Percentiles rank a stretch among this genome's conserved stretches.
phyloP scores from a whole-genome alignment of 1,284 basidiomycete species.

The Heimioporus retisporus region DNA sequence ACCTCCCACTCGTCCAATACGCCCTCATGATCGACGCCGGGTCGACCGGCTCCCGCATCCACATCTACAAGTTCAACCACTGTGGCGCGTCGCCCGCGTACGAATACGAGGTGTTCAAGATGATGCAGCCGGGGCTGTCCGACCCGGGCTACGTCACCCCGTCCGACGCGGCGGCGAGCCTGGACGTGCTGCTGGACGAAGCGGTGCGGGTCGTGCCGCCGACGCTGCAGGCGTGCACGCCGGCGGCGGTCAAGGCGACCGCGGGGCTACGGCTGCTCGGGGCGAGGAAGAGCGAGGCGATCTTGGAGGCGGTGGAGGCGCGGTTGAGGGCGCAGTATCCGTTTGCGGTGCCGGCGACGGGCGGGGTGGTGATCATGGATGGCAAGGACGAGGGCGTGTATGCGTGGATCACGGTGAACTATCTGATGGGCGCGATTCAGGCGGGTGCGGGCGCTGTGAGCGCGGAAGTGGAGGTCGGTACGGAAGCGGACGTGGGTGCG shows the following conservation, averaged over 20 bases:
- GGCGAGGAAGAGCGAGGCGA: slow-evolving; percentile 72
- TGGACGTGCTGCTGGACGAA: slow-evolving; percentile 86
- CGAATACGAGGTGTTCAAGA: slow-evolving; percentile 95
- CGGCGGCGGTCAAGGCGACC: slow-evolving; percentile 95
- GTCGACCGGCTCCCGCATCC: slow-evolving; percentile 96
- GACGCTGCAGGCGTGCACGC: slow-evolving; percentile 79
- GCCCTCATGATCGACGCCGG: slow-evolving; percentile 99
- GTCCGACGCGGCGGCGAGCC: slow-evolving; percentile 79
- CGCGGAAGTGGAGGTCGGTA: too few relatives aligned
- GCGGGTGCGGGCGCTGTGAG: slow-evolving; percentile 47
- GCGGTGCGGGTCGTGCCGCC: slow-evolving; percentile 85
- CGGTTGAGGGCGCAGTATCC: slow-evolving; percentile 77
- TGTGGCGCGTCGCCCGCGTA: slow-evolving; percentile 84
- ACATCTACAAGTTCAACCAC: slow-evolving; percentile 98
- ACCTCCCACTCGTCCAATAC: slow-evolving; percentile 82
- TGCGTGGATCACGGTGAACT: slow-evolving; percentile 99
- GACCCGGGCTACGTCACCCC: slow-evolving; percentile 57
- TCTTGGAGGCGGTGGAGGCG: slow-evolving; percentile 81
- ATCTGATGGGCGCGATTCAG: slow-evolving; percentile 83
- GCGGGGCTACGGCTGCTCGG: slow-evolving; percentile 91
- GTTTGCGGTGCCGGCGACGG: slow-evolving; percentile 75
- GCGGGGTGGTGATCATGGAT: slow-evolving; percentile 92
- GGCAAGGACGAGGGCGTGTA: slow-evolving; percentile 98
- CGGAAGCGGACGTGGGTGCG: too few relatives aligned
- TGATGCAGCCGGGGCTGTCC: slow-evolving; percentile 88